Percentiles rank a stretch among this genome's conserved stretches.
Conservation (phyloP, 192 early-diverging fungal species). For the Backusella australiensis region DNA sequence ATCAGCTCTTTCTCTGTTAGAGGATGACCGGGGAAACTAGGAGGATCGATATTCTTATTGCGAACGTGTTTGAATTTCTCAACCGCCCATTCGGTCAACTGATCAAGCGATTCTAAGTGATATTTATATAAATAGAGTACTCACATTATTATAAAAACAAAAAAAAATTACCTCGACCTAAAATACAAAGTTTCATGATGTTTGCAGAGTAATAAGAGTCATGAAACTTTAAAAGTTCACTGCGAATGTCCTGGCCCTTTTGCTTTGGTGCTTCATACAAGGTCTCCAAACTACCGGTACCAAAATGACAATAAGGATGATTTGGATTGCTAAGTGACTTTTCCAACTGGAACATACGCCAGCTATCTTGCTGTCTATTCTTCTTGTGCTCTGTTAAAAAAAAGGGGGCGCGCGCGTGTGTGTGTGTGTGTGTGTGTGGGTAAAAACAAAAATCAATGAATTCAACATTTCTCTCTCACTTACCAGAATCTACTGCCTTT, state of each 20-base stretch:
- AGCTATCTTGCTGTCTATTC: constrained; percentile 88
- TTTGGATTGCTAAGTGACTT: constrained; percentile 71
- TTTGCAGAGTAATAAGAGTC: constrained; percentile 90
- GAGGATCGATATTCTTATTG: constrained; percentile 71
- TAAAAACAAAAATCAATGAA: neutral
- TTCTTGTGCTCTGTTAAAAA: constrained; percentile 77
- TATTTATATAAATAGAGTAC: neutral
- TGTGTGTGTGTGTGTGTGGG: neutral
- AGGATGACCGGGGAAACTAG: constrained; percentile 71
- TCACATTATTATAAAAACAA: neutral
- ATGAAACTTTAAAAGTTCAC: constrained; percentile 85
- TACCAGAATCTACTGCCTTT: constrained; percentile 88
- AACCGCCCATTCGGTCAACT: constrained; percentile 81
- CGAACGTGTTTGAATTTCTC: constrained; percentile 74
- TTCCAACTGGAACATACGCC: constrained; percentile 88
- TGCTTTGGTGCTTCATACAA: constrained; percentile 62
- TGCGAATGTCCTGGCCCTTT: constrained; percentile 79
- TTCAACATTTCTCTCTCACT: neutral
- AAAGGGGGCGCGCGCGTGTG: neutral
- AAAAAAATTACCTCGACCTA: constrained; percentile 64
- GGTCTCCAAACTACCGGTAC: constrained; percentile 88
- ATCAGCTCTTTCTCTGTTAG: constrained; percentile 68
- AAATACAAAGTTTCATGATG: constrained; percentile 90
- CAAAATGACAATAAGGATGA: constrained; percentile 89
- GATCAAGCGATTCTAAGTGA: constrained; percentile 74